These are phyloP conservation scores for Sinapis alba DNA, from an alignment of 441 rosid genomes.

Conservation along the genomic window DNA sequence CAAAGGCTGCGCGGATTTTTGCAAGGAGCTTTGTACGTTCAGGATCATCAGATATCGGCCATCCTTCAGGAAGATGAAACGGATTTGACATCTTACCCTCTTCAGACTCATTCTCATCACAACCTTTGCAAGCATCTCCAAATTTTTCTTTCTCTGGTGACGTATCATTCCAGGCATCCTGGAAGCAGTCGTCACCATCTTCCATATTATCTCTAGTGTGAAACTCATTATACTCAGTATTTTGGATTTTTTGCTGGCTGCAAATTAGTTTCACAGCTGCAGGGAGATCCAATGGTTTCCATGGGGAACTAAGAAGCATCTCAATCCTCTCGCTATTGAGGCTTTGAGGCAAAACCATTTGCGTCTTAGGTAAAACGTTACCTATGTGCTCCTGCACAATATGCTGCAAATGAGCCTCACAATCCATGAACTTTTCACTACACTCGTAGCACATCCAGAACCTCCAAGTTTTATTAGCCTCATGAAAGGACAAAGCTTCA, in stretches of 20 bases:
- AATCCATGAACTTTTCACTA: conserved; percentile 57
- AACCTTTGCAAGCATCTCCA: conserved; percentile 46
- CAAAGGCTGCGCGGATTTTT: conserved; percentile 64
- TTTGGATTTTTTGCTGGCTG: conserved; percentile 49
- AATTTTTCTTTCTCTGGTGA: conserved; percentile 61
- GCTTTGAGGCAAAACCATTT: conserved; percentile 75
- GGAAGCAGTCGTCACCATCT: conserved; percentile 66
- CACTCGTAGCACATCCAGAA: conserved; percentile 86
- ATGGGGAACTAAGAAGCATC: conserved; percentile 67
- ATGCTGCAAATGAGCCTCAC: conserved; percentile 77
- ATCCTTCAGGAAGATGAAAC: conserved; percentile 48
- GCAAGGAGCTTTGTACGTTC: conserved; percentile 84
- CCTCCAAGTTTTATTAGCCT: conserved; percentile 70
- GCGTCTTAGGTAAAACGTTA: conserved; percentile 71
- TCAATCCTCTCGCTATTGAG: conserved; percentile 69
- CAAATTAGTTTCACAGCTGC: conserved; percentile 61
- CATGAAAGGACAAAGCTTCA: conserved; percentile 63
- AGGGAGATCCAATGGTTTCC: conserved; percentile 89
- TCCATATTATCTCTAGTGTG: conserved; percentile 46
- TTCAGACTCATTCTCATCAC: conserved; percentile 50
- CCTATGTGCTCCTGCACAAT: conserved; percentile 80
- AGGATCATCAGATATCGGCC: conserved; percentile 78
- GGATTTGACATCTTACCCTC: conserved; percentile 40
- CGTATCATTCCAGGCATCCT: conserved; percentile 80
- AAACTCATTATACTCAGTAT: conserved; percentile 45